Base-by-base conservation (phyloP, 2,329 filamentous ascomycete genomes). In the Fusarium tanahbumbuense region DNA sequence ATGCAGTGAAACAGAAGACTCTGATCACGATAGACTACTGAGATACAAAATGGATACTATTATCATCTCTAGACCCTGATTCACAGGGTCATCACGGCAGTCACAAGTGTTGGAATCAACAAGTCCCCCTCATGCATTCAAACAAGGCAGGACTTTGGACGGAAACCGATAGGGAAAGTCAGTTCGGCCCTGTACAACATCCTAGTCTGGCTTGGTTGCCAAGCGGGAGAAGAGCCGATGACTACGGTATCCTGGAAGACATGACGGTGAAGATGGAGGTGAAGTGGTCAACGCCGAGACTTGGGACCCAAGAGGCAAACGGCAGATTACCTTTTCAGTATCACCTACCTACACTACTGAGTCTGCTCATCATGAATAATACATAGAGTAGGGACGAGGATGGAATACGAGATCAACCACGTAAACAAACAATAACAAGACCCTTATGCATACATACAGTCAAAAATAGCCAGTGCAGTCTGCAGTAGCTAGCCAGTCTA, bases 171-270 rank as follows among this genome's bases (percentile, higher is more conserved):
- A 53, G 45, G 40, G 28, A 58, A 46, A 62, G 37, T 48, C 28
- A 60, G 65, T 34, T 42, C 30, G 27, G 42, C 60, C 55, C 22
- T 53, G 54, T 34, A 47, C 45, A 44, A 65, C 13, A 59, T 41
- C 56, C 56, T 53, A 46, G 68, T 46, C 64, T 61, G 63, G 59
- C 52, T 52, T 64, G 62, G 58, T 60, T 56, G 68, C 59, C 68
- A 71, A 70, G 64, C 54, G 25, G 25, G 45, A 64, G 40, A 53
- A 47, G 60, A 64, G 41, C 59, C 45, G 61, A 64, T 15, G 25
- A 28, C 20, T 59, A 34, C n/a, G 23, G 22, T 22, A 57, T 28
- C 15, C 32, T 30, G 45, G 53, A 64, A 56, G 60, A n/a, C 49
- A 46, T 54, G 50, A 69, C 46, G 52, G 42, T 53, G 37, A 56